Evolutionary conservation across 345 rosid species (phyloP), one percentile per base, ranked within the genome.

Genomic region (Kernera saxatilis): DNA sequence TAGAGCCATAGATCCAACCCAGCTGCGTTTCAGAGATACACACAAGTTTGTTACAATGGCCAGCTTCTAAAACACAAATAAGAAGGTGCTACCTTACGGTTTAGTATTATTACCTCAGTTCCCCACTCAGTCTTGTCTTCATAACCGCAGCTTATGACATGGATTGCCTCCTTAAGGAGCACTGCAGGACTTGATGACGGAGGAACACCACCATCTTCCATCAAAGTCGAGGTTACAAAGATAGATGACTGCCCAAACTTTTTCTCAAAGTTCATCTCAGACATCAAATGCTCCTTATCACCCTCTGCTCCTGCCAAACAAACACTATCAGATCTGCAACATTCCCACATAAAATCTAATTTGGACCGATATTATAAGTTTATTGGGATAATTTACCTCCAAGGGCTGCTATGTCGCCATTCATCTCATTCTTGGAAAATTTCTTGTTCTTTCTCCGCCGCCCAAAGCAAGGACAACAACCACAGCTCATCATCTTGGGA

Each of bases 51-150:
- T 77, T 57, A 70, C 57, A 40, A 39, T 14, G 45, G 40, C 8
- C n/a, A 61, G 65, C 27, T 51, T 52, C 23, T 27, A 53, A 75
- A 35, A 27, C 61, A 76, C n/a, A 21, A 11, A 10, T 11, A 45
- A 50, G 9, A 21, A 39, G 65, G 40, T 64, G 39, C 12, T 29
- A 45, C 58, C 1, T 41, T 23, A 33, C 13, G 18, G 15, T 46
- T 70, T 41, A 43, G 35, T 64, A 52, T 49, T 13, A 33, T 43
- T 89, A 94, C 97, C 97, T 94, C 99, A 40, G 67, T 67, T 65
- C 99, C 99, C 98, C 99, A 94, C 70, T 94, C 97, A n/a, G 91
- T 94, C 77, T 91, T 91, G 86, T 94, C 99, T 76, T 91, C 98
- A 27, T 94, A 94, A 17, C 99, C 98, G 61, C 97, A 94, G 54